Conservation (phyloP, 1,284 basidiomycete species). For the Cryptococcus deneoformans region DNA sequence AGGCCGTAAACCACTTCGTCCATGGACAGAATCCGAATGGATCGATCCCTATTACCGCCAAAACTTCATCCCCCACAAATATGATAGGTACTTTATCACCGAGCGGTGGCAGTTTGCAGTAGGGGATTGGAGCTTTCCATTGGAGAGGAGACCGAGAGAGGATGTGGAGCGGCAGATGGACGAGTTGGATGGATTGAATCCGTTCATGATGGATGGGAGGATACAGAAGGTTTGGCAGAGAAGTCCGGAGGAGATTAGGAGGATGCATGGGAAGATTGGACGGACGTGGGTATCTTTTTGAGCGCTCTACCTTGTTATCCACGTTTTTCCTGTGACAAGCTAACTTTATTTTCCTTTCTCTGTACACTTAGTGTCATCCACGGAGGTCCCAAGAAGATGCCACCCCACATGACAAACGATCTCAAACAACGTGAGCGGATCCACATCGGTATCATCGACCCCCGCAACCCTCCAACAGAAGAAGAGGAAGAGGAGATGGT, state of each 20-base stretch:
- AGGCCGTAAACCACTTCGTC: conserved; percentile 18
- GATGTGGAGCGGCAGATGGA: conserved; percentile 8
- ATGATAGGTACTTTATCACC: conserved; percentile 11
- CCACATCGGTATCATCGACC: conserved; percentile 7
- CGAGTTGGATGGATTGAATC: neutral
- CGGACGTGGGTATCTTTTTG: conserved; percentile 3
- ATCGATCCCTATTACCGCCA: conserved; percentile 6
- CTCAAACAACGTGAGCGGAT: conserved; percentile 6
- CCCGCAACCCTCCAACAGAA: conserved; percentile 3
- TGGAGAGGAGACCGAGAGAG: conserved; percentile 8
- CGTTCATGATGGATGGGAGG: conserved; percentile 6
- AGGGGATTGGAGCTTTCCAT: conserved; percentile 20
- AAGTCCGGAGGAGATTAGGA: neutral
- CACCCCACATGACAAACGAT: conserved; percentile 2
- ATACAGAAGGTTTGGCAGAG: conserved; percentile 17
- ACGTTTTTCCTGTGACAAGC: neutral
- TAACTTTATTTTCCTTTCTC: neutral
- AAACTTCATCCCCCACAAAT: conserved; percentile 10
- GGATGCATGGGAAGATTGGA: conserved; percentile 3
- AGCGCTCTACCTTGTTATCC: neutral
- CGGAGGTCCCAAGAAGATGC: conserved; percentile 14
- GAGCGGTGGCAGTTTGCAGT: conserved; percentile 17
- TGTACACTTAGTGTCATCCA: conserved; percentile 1
- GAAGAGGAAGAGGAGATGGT: conserved; percentile 13
- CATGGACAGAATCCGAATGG: conserved; percentile 18